These are phyloP conservation scores for Ophiocordyceps australis DNA, from an alignment of 2,329 filamentous ascomycete genomes.

Conservation along the genomic window DNA sequence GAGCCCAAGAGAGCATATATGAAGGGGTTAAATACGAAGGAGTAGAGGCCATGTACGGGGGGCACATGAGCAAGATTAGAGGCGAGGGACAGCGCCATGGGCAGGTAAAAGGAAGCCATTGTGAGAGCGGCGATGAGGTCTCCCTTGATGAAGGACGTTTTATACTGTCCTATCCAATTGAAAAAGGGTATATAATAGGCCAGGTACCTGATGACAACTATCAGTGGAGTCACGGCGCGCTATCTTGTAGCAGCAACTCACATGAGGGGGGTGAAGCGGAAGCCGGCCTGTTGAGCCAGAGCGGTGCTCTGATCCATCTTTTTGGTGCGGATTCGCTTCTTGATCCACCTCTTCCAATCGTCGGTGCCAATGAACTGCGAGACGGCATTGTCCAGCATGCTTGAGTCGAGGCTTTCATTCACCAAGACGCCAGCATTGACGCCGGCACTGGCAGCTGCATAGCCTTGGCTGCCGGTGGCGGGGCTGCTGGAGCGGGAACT, in stretches of 20 bases:
- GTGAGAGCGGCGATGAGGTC: conserved; percentile 80
- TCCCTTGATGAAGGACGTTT: conserved; percentile 62
- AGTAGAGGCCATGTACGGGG: conserved; percentile 84
- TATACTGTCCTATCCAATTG: conserved; percentile 82
- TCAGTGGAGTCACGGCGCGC: neutral
- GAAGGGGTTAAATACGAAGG: conserved; percentile 82
- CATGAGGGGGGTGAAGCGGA: conserved; percentile 59
- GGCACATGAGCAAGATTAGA: conserved; percentile 85
- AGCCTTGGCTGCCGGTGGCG: conserved; percentile 8
- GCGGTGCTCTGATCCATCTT: conserved; percentile 57
- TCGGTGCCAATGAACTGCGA: conserved; percentile 18
- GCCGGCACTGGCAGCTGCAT: neutral
- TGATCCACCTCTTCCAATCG: conserved; percentile 31
- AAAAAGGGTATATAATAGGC: conserved; percentile 86
- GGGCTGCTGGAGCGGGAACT: conserved; percentile 45
- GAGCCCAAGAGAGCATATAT: conserved; percentile 84
- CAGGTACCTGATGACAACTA: conserved; percentile 57
- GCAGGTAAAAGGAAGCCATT: conserved; percentile 97
- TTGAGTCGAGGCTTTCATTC: conserved; percentile 13
- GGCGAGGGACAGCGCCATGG: conserved; percentile 87
- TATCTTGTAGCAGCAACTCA: conserved; percentile 19
- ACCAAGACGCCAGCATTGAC: conserved; percentile 10
- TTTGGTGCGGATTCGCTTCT: conserved; percentile 34
- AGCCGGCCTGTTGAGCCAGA: conserved; percentile 53
- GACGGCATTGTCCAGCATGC: conserved; percentile 19